Conservation (phyloP, 352 stramenopile species). For the Pythium grandisporangium region DNA sequence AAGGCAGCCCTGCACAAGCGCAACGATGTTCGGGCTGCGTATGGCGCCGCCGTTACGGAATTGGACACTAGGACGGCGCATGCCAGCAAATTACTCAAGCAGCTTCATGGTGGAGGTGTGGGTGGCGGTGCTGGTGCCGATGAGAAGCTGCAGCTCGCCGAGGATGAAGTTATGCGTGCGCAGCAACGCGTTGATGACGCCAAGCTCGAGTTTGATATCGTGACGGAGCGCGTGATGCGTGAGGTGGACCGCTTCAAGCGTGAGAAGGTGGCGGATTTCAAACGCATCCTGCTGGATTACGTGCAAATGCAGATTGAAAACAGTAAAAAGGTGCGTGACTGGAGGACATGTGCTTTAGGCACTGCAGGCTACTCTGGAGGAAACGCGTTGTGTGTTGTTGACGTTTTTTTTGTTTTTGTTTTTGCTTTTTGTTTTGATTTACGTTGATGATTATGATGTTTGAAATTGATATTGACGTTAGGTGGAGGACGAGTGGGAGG, state of each 20-base stretch:
- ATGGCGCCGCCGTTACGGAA: slow-evolving; percentile 78
- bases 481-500: slow-evolving; percentile 72
- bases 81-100: slow-evolving; percentile 58
- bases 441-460: neutral
- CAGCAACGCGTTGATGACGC: slow-evolving; percentile 84
- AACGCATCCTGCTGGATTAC: slow-evolving; percentile 94
- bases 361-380: neutral
- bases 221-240: slow-evolving; percentile 91
- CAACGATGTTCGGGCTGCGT: slow-evolving; percentile 88
- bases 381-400: too few species aligned
- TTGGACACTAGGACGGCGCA: slow-evolving; percentile 75
- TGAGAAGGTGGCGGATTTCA: slow-evolving; percentile 94
- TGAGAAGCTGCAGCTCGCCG: slow-evolving; percentile 86
- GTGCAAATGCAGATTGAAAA: slow-evolving; percentile 96
- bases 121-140: slow-evolving; percentile 53
- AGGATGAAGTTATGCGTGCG: slow-evolving; percentile 63
- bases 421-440: too few species aligned
- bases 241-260: slow-evolving; percentile 97
- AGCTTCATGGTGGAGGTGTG: too few species aligned
- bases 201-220: slow-evolving; percentile 91
- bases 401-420: too few species aligned
- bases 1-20: slow-evolving; percentile 90
- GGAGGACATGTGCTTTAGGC: neutral
- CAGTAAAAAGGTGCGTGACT: slow-evolving; percentile 80
- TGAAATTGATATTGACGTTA: slow-evolving; percentile 1